phyloP scores from a whole-genome alignment of 352 stramenopile species.

The Phytophthora pinifolia region DNA sequence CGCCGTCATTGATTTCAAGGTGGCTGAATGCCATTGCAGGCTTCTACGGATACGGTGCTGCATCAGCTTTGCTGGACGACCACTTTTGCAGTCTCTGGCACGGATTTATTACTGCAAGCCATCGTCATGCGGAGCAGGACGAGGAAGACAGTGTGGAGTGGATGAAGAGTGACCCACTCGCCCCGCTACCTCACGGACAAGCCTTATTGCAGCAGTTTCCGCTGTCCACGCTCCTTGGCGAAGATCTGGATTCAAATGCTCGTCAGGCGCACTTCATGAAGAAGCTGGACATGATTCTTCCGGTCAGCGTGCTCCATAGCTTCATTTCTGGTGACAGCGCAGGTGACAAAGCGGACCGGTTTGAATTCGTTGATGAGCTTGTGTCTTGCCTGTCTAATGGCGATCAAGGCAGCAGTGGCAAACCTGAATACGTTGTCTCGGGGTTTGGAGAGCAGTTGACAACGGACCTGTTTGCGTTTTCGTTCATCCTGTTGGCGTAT shows the following conservation, averaged over 20 bases:
- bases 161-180: constrained; percentile 20
- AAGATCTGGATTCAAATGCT: constrained; percentile 20
- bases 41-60: constrained; percentile 50
- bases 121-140: constrained; percentile 4
- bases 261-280: constrained; percentile 20
- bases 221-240: constrained; percentile 27
- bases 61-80: constrained; percentile 52
- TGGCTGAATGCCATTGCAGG: constrained; percentile 50
- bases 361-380: constrained; percentile 42
- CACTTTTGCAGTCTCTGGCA: constrained; percentile 72
- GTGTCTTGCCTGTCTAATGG: constrained; percentile 23
- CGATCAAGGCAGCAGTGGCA: not conserved
- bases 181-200: constrained; percentile 22
- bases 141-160: constrained; percentile 20
- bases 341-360: constrained; percentile 14
- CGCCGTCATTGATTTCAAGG: constrained; percentile 35
- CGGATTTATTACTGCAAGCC: constrained; percentile 28
- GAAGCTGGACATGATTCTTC: constrained; percentile 56
- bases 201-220: constrained; percentile 42
- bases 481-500: constrained; percentile 47
- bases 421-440: constrained; percentile 10
- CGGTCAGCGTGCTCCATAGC: constrained; percentile 44
- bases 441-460: constrained; percentile 56
- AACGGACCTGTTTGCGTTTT: constrained; percentile 71
- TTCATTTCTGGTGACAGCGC: constrained; percentile 29